Evolutionary conservation across 2,329 filamentous ascomycete species (phyloP).

Genomic region (Orbilia brochopaga): DNA sequence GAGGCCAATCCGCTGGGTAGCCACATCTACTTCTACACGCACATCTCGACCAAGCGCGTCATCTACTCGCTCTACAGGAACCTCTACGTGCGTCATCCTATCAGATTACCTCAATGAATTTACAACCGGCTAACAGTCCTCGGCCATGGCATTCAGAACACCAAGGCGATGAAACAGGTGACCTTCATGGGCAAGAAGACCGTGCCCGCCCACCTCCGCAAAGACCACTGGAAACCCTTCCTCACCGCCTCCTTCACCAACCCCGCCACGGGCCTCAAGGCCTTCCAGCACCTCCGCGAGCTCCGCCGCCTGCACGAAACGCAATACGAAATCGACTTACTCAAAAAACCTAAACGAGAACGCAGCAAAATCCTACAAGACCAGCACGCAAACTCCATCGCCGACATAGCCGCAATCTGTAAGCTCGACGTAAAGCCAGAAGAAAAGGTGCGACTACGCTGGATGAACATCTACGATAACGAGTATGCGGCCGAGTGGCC

Average conservation of each 20-base stretch:
- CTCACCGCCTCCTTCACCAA: slow-evolving; percentile 67
- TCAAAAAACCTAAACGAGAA: slow-evolving; percentile 58
- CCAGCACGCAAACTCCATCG: slow-evolving; percentile 68
- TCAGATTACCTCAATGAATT: no score
- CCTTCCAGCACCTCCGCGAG: slow-evolving; percentile 70
- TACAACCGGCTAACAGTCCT: no score
- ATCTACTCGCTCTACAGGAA: slow-evolving; percentile 58
- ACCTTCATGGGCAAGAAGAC: slow-evolving; percentile 73
- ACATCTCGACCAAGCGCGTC: slow-evolving; percentile 59
- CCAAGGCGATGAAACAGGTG: slow-evolving; percentile 65
- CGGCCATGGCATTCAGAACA: no score
- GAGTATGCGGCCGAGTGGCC: slow-evolving; percentile 58
- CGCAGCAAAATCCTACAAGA: slow-evolving; percentile 65
- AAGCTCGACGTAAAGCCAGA: slow-evolving; percentile 22
- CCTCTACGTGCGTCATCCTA: slow-evolving; percentile 57
- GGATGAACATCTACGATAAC: slow-evolving; percentile 57
- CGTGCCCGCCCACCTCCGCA: slow-evolving; percentile 68
- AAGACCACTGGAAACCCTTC: slow-evolving; percentile 71
- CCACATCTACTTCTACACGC: slow-evolving; percentile 58
- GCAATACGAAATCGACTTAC: slow-evolving; percentile 64
- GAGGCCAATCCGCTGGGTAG: slow-evolving; percentile 55
- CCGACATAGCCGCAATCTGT: slow-evolving; percentile 67
- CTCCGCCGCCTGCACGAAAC: slow-evolving; percentile 69
- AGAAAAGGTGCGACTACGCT: slow-evolving; percentile 55
- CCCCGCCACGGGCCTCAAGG: slow-evolving; percentile 65